Percentiles rank a stretch among this genome's conserved stretches.
phyloP scores from a whole-genome alignment of 192 early-diverging fungal genomes.

The Podochytrium sp. region DNA sequence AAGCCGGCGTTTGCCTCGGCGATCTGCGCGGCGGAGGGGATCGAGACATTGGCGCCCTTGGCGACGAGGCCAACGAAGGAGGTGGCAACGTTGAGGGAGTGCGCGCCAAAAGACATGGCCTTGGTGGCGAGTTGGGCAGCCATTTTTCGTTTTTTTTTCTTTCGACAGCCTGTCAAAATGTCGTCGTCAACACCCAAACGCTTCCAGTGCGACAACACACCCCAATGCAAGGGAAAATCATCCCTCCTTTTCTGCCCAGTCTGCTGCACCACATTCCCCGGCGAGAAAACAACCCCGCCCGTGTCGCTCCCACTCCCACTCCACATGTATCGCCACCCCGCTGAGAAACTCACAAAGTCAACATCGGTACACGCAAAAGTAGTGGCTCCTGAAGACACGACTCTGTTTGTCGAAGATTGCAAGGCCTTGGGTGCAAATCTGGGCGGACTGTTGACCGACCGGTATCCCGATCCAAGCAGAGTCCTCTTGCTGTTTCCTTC shows the following conservation, averaged over 20 bases:
- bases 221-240: background rate
- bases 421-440: background rate
- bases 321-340: constrained; percentile 70
- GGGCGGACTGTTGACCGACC: background rate
- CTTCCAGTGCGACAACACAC: background rate
- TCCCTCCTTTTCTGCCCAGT: constrained; percentile 10
- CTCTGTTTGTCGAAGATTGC: constrained; percentile 56
- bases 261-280: background rate
- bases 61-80: constrained; percentile 50
- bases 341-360: constrained; percentile 82
- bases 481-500: constrained; percentile 86
- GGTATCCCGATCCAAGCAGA: constrained; percentile 67
- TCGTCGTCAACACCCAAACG: background rate
- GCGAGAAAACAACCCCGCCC: background rate
- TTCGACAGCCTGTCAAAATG: background rate
- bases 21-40: constrained; percentile 36
- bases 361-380: constrained; percentile 87
- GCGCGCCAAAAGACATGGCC: constrained; percentile 35
- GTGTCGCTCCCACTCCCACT: constrained; percentile 5
- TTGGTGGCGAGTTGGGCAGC: constrained; percentile 10
- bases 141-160: constrained; percentile 22
- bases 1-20: constrained; percentile 47
- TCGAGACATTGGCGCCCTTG: constrained; percentile 38
- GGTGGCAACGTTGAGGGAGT: constrained; percentile 49
- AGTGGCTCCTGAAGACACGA: constrained; percentile 70